phyloP scores from a whole-genome alignment of 352 stramenopile genomes.

The Phytophthora pini region DNA sequence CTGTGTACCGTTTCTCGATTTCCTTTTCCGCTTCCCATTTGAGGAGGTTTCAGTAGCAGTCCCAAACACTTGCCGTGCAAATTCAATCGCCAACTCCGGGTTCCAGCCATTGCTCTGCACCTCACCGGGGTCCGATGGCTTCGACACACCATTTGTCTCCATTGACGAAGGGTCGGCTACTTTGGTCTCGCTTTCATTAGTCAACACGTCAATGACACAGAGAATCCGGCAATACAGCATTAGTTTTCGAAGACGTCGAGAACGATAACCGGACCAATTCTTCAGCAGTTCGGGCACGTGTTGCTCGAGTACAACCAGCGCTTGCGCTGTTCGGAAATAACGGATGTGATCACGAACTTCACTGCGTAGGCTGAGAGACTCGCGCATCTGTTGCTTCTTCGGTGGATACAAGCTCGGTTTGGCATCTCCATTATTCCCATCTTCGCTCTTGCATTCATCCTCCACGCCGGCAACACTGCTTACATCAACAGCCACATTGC shows the following conservation, averaged over 20 bases:
- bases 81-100: conserved; percentile 42
- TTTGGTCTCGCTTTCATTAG: conserved; percentile 19
- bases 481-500: conserved; percentile 4
- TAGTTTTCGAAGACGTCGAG: conserved; percentile 22
- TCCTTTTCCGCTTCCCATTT: conserved; percentile 34
- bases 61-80: conserved; percentile 38
- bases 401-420: conserved; percentile 2
- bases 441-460: conserved; percentile 18
- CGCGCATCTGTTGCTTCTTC: conserved; percentile 15
- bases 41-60: conserved; percentile 8
- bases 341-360: conserved; percentile 48
- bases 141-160: conserved; percentile 13
- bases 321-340: conserved; percentile 38
- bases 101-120: conserved; percentile 31
- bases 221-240: conserved; percentile 47
- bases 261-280: conserved; percentile 4
- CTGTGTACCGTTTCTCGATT: conserved; percentile 4
- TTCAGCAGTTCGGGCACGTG: conserved; percentile 17
- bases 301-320: conserved; percentile 33
- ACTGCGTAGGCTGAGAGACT: conserved; percentile 40
- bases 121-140: background rate
- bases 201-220: conserved; percentile 52
- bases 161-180: background rate
- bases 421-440: conserved; percentile 3
- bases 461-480: conserved; percentile 18